A percentile compares a stretch with the other conserved stretches of the same genome.
These are phyloP conservation scores for Jaapia argillacea DNA, from an alignment of 768 basidiomycete species.

Conservation along the genomic window DNA sequence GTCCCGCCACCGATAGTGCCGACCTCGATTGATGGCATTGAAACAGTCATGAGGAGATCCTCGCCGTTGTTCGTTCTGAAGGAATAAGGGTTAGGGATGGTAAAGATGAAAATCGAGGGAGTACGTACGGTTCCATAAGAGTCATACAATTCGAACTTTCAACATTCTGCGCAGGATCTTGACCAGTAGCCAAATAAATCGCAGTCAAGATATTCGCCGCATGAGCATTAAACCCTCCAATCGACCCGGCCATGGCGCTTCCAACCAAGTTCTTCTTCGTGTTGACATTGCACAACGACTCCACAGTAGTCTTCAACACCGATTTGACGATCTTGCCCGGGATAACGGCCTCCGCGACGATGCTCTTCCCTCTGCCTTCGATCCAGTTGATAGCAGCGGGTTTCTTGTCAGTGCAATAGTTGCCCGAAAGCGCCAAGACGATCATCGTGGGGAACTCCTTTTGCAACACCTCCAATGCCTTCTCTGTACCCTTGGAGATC, in stretches of 20 bases:
- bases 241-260: slow-evolving; percentile 95
- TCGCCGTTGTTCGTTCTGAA: slow-evolving; percentile 78
- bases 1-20: slow-evolving; percentile 98
- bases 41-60: slow-evolving; percentile 86
- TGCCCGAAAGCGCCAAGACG: slow-evolving; percentile 85
- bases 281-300: slow-evolving; percentile 82
- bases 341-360: slow-evolving; percentile 91
- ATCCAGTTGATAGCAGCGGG: slow-evolving; percentile 99
- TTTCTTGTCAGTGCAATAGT: slow-evolving; percentile 99
- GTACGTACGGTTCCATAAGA: slow-evolving; percentile 91
- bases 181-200: slow-evolving; percentile 91
- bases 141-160: slow-evolving; percentile 99
- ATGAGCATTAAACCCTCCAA: slow-evolving; percentile 98
- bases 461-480: slow-evolving; percentile 75
- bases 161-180: slow-evolving; percentile 98
- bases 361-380: slow-evolving; percentile 95
- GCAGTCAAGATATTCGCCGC: slow-evolving; percentile 97
- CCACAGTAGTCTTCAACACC: slow-evolving; percentile 94
- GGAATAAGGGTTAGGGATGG: slow-evolving; percentile 3
- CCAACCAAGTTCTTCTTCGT: slow-evolving; percentile 96
- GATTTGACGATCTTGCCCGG: slow-evolving; percentile 81
- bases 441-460: slow-evolving; percentile 84
- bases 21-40: slow-evolving; percentile 99
- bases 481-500: slow-evolving; percentile 98
- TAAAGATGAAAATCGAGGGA: slow-evolving; percentile 5